These are phyloP conservation scores for Capronia coronata DNA, from an alignment of 2,329 filamentous ascomycete species.

Conservation along the genomic window DNA sequence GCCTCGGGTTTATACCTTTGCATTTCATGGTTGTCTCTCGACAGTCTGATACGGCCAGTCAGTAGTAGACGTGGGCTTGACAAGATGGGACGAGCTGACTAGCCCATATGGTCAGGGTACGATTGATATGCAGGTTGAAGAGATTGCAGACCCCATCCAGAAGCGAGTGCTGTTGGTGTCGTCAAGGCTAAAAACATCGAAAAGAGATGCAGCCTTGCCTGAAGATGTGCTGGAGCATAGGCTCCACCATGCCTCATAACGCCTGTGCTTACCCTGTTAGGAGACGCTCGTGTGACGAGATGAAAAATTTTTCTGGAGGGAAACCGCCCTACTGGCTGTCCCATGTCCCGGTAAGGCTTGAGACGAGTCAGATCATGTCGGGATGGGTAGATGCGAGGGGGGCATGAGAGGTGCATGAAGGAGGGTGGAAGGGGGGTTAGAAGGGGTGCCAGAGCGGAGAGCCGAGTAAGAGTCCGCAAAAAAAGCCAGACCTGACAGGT, in stretches of 20 bases:
- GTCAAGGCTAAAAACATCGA: constrained; percentile 17
- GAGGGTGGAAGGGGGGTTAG: not conserved
- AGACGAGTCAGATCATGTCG: constrained; percentile 11
- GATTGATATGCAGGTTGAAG: constrained; percentile 18
- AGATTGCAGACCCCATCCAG: constrained; percentile 21
- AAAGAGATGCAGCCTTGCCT: constrained; percentile 23
- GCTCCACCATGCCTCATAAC: constrained; percentile 10
- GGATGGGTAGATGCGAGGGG: constrained; percentile 11
- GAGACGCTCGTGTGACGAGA: constrained; percentile 19
- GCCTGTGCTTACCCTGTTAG: constrained; percentile 19
- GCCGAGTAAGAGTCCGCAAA: constrained; percentile 1
- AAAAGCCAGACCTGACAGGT: not conserved
- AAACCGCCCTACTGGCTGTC: constrained; percentile 1
- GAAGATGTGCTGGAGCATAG: constrained; percentile 2
- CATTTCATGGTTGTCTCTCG: constrained; percentile 3
- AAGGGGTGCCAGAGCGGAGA: constrained; percentile 3
- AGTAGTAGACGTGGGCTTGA: constrained; percentile 13
- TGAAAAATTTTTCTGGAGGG: constrained; percentile 20
- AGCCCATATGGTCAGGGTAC: constrained; percentile 11
- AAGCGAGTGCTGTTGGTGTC: constrained; percentile 9
- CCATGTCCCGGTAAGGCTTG: constrained; percentile 6
- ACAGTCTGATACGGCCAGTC: constrained; percentile 3
- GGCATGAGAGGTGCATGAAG: constrained; percentile 10
- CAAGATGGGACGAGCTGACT: constrained; percentile 9
- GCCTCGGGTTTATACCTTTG: constrained; percentile 19